phyloP scores from a whole-genome alignment of 176 grass and related monocot genomes.

The Tuctoria greenei region DNA sequence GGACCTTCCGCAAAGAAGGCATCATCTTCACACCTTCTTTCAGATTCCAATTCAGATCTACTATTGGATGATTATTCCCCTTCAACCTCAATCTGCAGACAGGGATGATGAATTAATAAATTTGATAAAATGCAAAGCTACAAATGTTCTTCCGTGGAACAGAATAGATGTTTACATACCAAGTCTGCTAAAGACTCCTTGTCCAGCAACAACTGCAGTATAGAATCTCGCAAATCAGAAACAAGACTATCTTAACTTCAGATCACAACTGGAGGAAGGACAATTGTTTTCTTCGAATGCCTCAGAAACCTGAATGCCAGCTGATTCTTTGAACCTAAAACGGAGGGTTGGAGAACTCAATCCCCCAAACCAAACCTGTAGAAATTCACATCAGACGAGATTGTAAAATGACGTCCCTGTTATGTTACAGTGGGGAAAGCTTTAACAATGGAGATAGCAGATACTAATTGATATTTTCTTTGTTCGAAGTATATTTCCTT shows the following conservation, averaged over 20 bases:
- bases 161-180: constrained; percentile 26
- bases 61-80: neutral
- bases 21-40: constrained; percentile 15
- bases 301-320: neutral
- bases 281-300: neutral
- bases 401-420: neutral
- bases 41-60: neutral
- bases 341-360: constrained; percentile 4
- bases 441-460: neutral
- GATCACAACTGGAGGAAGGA: constrained; percentile 14
- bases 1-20: constrained; percentile 28
- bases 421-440: neutral
- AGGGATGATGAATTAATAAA: neutral
- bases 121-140: neutral
- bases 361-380: constrained; percentile 39
- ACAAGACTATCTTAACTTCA: constrained; percentile 18
- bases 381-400: constrained; percentile 4
- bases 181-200: neutral
- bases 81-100: constrained; percentile 17
- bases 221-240: constrained; percentile 17
- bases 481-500: constrained; percentile 6
- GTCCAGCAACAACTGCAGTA: neutral
- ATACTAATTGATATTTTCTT: constrained; percentile 11
- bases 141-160: neutral
- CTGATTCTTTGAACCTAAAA: constrained; percentile 7